A percentile compares a stretch with the other conserved stretches of the same genome.
Evolutionary conservation across 257 asterid genomes (phyloP).

Genomic region (Marsdenia floribunda): DNA sequence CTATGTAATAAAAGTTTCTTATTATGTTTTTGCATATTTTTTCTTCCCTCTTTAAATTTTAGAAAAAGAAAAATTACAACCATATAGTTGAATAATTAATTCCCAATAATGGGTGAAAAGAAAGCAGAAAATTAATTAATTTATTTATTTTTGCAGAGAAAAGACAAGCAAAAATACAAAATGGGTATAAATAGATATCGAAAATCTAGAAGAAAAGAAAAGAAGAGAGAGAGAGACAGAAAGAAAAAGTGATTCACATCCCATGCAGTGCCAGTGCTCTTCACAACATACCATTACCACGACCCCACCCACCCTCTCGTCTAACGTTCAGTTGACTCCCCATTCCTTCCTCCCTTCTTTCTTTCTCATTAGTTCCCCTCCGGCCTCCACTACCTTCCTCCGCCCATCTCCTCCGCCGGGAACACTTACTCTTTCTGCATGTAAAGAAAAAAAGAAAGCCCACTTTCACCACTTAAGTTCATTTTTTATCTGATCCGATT

Average conservation of each 20-base stretch:
- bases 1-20: no score
- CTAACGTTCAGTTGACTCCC: constrained; percentile 25
- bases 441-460: neutral
- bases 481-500: constrained; percentile 7
- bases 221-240: neutral
- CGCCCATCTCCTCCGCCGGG: neutral
- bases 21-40: no score
- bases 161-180: constrained; percentile 4
- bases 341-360: neutral
- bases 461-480: neutral
- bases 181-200: neutral
- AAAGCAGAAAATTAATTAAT: neutral
- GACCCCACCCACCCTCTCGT: neutral
- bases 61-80: no score
- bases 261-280: constrained; percentile 7
- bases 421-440: constrained; percentile 10
- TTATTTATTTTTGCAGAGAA: neutral
- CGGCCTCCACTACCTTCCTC: constrained; percentile 10
- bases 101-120: neutral
- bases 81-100: no score
- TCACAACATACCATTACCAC: no score
- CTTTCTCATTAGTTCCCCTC: neutral
- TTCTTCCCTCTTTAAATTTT: no score
- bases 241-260: constrained; percentile 5
- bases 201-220: neutral